These are phyloP conservation scores for Verticillium tricorpus DNA, from an alignment of 2,329 filamentous ascomycete species.

Conservation along the genomic window DNA sequence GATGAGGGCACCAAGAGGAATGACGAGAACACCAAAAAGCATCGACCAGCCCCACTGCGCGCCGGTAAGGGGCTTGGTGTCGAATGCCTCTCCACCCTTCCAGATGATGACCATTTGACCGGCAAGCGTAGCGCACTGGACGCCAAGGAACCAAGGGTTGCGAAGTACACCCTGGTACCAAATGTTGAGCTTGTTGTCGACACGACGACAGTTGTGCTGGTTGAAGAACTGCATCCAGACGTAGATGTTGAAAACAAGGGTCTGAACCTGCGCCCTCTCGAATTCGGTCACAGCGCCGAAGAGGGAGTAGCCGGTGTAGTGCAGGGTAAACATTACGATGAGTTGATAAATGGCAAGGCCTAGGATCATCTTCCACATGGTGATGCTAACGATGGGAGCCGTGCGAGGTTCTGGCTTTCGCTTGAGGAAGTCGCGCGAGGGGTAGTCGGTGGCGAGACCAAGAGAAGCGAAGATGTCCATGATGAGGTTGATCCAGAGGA, in stretches of 20 bases:
- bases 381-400: slow-evolving; percentile 51
- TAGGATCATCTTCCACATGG: slow-evolving; percentile 83
- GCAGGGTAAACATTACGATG: slow-evolving; percentile 56
- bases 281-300: slow-evolving; percentile 19
- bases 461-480: slow-evolving; percentile 57
- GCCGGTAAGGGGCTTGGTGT: slow-evolving; percentile 55
- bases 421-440: slow-evolving; percentile 27
- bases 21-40: slow-evolving; percentile 60
- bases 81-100: slow-evolving; percentile 64
- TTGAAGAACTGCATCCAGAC: slow-evolving; percentile 93
- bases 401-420: slow-evolving; percentile 21
- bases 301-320: slow-evolving; percentile 51
- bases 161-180: slow-evolving; percentile 67
- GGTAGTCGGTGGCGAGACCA: slow-evolving; percentile 37
- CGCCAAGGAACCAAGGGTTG: slow-evolving; percentile 73
- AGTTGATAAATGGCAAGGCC: slow-evolving; percentile 71
- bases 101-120: slow-evolving; percentile 71
- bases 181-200: slow-evolving; percentile 80
- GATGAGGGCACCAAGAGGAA: slow-evolving; percentile 52
- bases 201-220: slow-evolving; percentile 73
- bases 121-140: slow-evolving; percentile 61
- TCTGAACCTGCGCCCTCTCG: slow-evolving; percentile 42
- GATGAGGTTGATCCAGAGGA: slow-evolving; percentile 58
- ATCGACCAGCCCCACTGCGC: slow-evolving; percentile 67
- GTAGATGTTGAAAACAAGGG: slow-evolving; percentile 79